Conservation (phyloP, 305 asterid genomes). For the Fraxinus velutina region DNA sequence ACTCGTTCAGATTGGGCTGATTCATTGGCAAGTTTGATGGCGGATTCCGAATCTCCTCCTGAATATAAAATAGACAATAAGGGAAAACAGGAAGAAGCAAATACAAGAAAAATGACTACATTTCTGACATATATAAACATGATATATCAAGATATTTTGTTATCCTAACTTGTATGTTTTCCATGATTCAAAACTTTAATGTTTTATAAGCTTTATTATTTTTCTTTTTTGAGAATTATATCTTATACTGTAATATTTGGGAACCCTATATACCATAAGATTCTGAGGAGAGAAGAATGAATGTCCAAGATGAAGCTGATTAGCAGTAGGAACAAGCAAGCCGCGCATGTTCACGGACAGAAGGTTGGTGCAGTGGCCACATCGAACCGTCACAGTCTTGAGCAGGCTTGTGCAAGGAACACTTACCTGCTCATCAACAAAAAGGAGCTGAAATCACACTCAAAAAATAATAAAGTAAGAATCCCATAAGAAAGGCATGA, state of each 20-base stretch:
- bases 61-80: not conserved
- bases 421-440: conserved; percentile 50
- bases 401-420: conserved; percentile 91
- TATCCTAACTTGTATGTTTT: not conserved
- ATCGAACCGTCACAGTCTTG: conserved; percentile 90
- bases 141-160: not conserved
- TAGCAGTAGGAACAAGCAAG: conserved; percentile 67
- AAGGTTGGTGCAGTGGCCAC: conserved; percentile 96
- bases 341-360: conserved; percentile 85
- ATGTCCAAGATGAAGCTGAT: conserved; percentile 81
- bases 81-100: not conserved
- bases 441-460: not conserved
- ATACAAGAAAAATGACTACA: not conserved
- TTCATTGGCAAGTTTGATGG: conserved; percentile 65
- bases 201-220: not conserved
- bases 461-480: not conserved
- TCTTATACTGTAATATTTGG: not conserved
- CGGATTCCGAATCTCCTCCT: conserved; percentile 82
- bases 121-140: not conserved
- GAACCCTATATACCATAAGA: conserved; percentile 62
- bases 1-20: conserved; percentile 60
- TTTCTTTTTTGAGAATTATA: not conserved
- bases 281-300: conserved; percentile 84
- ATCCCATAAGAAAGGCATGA: not conserved
- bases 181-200: conserved; percentile 23